Conservation (phyloP, 2,329 filamentous ascomycete species). For the Colletotrichum tamarilloi region DNA sequence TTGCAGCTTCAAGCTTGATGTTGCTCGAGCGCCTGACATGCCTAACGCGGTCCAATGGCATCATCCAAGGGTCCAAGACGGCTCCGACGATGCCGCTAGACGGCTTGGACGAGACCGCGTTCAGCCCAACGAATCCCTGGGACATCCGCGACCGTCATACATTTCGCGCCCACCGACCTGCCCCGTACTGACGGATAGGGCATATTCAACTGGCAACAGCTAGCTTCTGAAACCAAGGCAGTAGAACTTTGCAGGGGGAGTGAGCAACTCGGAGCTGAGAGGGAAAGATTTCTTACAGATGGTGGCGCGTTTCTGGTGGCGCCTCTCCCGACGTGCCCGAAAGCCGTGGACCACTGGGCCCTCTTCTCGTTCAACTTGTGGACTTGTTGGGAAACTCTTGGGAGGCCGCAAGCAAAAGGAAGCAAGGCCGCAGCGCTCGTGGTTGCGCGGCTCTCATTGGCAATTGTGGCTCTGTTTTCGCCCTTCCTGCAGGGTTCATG, state of each 20-base stretch:
- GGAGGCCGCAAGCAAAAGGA: not conserved
- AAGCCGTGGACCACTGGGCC: not conserved
- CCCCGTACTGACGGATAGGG: not conserved
- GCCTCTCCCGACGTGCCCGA: conserved; percentile 20
- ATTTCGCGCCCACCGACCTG: not conserved
- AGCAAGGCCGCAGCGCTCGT: not conserved
- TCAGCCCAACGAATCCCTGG: conserved; percentile 23
- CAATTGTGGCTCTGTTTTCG: not conserved
- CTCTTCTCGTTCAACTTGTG: not conserved
- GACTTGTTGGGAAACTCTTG: not conserved
- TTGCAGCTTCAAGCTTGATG: not conserved
- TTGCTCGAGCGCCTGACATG: conserved; percentile 3
- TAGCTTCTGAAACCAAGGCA: not conserved
- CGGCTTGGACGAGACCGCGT: conserved; percentile 24
- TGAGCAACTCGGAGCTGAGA: not conserved
- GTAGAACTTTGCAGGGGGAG: not conserved
- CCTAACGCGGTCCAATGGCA: conserved; percentile 25
- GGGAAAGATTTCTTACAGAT: not conserved
- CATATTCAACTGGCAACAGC: not conserved
- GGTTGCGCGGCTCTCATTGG: not conserved
- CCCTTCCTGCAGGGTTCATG: not conserved
- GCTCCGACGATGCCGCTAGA: conserved; percentile 24
- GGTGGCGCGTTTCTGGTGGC: conserved; percentile 20
- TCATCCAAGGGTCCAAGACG: conserved; percentile 33
- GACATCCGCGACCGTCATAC: conserved; percentile 17